A percentile compares a stretch with the other conserved stretches of the same genome.
phyloP scores from a whole-genome alignment of 345 rosid species.

The Aethionema arabicum region DNA sequence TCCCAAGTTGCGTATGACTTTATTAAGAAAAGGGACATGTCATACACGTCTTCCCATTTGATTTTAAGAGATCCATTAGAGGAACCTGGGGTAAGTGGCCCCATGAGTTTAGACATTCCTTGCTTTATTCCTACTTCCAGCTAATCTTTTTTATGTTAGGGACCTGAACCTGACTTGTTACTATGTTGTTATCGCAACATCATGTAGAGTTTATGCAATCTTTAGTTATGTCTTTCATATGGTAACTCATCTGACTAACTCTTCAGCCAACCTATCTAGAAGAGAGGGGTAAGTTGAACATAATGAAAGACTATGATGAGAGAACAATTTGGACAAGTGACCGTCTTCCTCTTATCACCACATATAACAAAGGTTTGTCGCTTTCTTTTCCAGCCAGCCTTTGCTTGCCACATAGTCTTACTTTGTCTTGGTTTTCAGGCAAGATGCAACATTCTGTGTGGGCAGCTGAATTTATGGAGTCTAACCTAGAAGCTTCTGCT shows the following conservation, averaged over 20 bases:
- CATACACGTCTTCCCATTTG: slow-evolving; percentile 62
- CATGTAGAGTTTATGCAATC: slow-evolving; percentile 7
- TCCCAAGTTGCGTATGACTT: slow-evolving; percentile 43
- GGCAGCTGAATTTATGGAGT: slow-evolving; percentile 67
- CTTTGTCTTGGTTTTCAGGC: slow-evolving; percentile 49
- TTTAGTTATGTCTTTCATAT: slow-evolving; percentile 20
- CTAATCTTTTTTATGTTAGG: slow-evolving; percentile 12
- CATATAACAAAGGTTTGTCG: slow-evolving; percentile 76
- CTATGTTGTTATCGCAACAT: neutral
- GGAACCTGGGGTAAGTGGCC: slow-evolving; percentile 67
- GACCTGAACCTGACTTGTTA: slow-evolving; percentile 9
- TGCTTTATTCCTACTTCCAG: slow-evolving; percentile 23
- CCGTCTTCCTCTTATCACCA: slow-evolving; percentile 74
- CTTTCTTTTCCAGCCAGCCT: slow-evolving; percentile 15
- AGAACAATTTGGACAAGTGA: slow-evolving; percentile 94
- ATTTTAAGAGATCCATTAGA: slow-evolving; percentile 78
- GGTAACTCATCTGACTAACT: slow-evolving; percentile 23
- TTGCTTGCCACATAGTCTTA: slow-evolving; percentile 6
- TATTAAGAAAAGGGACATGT: slow-evolving; percentile 48
- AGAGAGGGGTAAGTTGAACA: slow-evolving; percentile 80
- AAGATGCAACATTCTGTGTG: slow-evolving; percentile 95
- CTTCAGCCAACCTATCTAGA: slow-evolving; percentile 68
- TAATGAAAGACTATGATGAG: slow-evolving; percentile 82
- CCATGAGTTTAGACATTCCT: slow-evolving; percentile 16
- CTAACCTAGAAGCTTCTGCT: slow-evolving; percentile 51